Evolutionary conservation across 2,329 filamentous ascomycete genomes (phyloP).

Genomic region (Pseudogymnoascus verrucosus): DNA sequence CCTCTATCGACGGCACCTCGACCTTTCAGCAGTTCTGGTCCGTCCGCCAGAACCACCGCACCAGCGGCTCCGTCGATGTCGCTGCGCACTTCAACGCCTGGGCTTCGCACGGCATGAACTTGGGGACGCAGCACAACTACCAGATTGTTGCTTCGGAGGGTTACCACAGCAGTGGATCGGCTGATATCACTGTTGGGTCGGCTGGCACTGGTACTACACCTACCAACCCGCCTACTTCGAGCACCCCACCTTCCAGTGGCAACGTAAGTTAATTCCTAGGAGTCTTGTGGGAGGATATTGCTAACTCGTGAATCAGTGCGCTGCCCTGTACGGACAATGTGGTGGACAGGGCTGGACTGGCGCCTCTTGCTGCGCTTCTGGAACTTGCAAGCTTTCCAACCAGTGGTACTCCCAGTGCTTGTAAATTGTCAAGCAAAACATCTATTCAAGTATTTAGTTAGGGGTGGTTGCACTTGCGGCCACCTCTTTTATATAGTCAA

Average conservation of each 20-base stretch:
- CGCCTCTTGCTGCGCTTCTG: background rate
- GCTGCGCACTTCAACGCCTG: conserved; percentile 47
- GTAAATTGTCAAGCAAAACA: background rate
- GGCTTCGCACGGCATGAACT: conserved; percentile 37
- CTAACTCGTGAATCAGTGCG: background rate
- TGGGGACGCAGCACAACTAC: conserved; percentile 42
- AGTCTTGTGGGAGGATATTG: background rate
- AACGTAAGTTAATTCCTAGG: background rate
- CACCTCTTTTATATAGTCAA: background rate
- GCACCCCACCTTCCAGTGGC: background rate
- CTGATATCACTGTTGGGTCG: conserved; percentile 33
- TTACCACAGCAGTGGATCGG: conserved; percentile 41
- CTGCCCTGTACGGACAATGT: background rate
- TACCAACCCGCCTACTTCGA: background rate
- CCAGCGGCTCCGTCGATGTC: conserved; percentile 41
- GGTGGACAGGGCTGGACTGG: background rate
- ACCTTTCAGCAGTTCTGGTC: conserved; percentile 49
- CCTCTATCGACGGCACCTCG: conserved; percentile 36
- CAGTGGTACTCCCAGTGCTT: background rate
- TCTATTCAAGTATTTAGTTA: background rate
- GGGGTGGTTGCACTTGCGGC: background rate
- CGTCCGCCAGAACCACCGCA: conserved; percentile 41
- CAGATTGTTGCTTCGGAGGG: conserved; percentile 48
- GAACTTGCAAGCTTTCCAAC: background rate
- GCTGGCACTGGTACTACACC: background rate